Evolutionary conservation across 169 alveolate species (phyloP).

Genomic region (Eimeria acervulina): DNA sequence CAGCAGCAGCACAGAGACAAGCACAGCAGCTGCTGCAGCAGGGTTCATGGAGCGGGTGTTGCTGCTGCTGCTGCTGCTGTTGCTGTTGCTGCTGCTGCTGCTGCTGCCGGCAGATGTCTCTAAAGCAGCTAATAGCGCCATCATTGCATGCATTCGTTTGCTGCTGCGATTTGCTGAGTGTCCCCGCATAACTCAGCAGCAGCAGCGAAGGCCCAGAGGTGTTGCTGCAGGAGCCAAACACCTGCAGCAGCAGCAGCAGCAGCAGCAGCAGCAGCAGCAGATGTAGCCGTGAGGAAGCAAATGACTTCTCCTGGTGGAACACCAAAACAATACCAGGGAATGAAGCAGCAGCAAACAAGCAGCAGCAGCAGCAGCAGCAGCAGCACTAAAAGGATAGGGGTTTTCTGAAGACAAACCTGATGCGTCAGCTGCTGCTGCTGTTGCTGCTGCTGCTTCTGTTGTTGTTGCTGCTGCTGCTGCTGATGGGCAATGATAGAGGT

Average conservation of each 20-base stretch:
- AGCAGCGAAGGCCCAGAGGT: neutral
- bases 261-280: neutral
- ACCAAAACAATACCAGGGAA: neutral
- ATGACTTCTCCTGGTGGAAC: neutral
- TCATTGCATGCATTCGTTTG: neutral
- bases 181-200: constrained; percentile 18
- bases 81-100: constrained; percentile 57
- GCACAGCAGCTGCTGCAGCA: constrained; percentile 68
- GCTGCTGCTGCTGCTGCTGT: constrained; percentile 43
- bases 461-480: neutral
- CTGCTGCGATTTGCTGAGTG: neutral
- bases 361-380: too few species aligned
- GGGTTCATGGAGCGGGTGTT: constrained; percentile 26
- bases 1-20: constrained; percentile 60
- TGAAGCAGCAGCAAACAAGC: neutral
- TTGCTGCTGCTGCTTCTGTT: constrained; percentile 52
- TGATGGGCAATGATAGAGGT: neutral
- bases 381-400: too few species aligned
- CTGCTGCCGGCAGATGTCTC: constrained; percentile 5
- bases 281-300: too few species aligned
- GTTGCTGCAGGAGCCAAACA: neutral
- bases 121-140: neutral
- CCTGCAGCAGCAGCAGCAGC: constrained; percentile 64
- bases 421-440: constrained; percentile 29
- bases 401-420: neutral